phyloP scores from a whole-genome alignment of 1,284 basidiomycete species.

The Ceratobasidium sp. region DNA sequence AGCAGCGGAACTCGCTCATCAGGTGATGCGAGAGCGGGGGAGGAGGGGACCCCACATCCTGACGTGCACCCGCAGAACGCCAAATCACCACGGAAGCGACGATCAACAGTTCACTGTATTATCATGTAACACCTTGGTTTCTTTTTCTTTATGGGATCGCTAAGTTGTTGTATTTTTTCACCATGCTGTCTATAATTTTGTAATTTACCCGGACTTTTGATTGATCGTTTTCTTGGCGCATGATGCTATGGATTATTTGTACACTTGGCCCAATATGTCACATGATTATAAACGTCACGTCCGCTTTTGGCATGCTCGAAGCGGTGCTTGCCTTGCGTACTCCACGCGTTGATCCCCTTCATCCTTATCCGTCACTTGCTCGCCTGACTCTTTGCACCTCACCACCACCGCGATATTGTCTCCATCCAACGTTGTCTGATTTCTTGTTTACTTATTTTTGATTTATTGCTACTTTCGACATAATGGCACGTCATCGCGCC shows the following conservation, averaged over 20 bases:
- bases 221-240: neutral
- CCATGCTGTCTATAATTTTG: constrained; percentile 16
- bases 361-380: constrained; percentile 28
- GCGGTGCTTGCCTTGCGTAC: constrained; percentile 22
- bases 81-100: neutral
- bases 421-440: neutral
- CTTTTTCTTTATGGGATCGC: neutral
- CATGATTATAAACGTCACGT: constrained; percentile 27
- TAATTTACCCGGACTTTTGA: neutral
- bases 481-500: constrained; percentile 35
- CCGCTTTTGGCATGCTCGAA: neutral
- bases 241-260: neutral
- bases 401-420: constrained; percentile 15
- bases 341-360: constrained; percentile 34
- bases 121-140: constrained; percentile 20
- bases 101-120: constrained; percentile 11
- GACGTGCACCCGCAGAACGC: neutral
- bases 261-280: neutral
- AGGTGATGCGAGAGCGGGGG: neutral
- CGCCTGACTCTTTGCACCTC: constrained; percentile 1
- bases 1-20: neutral
- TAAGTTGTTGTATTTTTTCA: neutral
- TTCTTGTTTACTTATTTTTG: constrained; percentile 17
- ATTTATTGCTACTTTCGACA: constrained; percentile 20
- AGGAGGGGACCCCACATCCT: neutral